Evolutionary conservation across 495 filamentous ascomycete genomes (phyloP).

Genomic region (Sordaria brevicollis): DNA sequence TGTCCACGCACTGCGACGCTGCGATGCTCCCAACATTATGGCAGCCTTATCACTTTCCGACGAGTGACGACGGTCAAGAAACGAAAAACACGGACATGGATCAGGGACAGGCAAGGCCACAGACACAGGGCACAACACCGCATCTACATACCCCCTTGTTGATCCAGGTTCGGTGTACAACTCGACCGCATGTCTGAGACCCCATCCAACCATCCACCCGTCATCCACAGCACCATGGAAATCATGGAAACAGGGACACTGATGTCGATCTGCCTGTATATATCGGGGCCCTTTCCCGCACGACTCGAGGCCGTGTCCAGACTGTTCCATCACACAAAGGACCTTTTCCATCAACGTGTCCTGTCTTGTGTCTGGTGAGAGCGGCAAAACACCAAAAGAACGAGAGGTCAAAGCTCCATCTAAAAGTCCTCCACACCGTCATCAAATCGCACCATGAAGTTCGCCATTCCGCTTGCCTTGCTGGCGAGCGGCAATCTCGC

Average conservation of each 20-base stretch:
- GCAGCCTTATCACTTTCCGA: not conserved
- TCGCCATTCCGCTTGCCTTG: constrained; percentile 7
- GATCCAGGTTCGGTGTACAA: not conserved
- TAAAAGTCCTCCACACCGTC: not conserved
- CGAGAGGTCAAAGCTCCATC: not conserved
- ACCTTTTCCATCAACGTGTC: not conserved
- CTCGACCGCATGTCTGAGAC: not conserved
- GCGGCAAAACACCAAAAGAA: not conserved
- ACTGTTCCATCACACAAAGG: not conserved
- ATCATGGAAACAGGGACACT: not conserved
- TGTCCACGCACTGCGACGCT: not conserved
- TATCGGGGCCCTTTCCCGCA: not conserved
- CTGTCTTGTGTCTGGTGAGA: not conserved
- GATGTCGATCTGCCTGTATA: not conserved
- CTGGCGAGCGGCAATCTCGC: constrained; percentile 10
- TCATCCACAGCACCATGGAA: not conserved
- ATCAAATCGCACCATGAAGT: constrained; percentile 9
- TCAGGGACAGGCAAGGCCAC: not conserved
- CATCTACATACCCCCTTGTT: not conserved
- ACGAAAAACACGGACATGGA: no score
- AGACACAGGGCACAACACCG: not conserved
- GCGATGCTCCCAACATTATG: not conserved
- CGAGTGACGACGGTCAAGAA: not conserved
- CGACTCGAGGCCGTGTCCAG: not conserved
- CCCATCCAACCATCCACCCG: not conserved